phyloP scores from a whole-genome alignment of 345 rosid species.

The Eucalyptus sp. region DNA sequence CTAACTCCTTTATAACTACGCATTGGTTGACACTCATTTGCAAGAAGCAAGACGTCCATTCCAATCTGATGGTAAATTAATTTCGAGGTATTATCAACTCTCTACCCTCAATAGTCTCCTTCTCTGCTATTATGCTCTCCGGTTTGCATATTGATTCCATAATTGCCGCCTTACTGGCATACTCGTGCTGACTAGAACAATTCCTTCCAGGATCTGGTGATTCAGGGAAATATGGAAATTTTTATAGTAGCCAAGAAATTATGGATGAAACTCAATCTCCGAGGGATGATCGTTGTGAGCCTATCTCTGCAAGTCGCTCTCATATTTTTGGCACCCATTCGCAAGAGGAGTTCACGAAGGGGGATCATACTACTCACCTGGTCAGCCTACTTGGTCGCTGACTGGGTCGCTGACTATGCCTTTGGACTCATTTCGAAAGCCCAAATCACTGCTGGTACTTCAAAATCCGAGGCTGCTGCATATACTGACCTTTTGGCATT shows the following conservation, averaged over 20 bases:
- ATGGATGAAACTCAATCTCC: conserved; percentile 45
- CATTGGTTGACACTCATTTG: neutral
- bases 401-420: conserved; percentile 38
- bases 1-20: neutral
- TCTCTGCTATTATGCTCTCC: neutral
- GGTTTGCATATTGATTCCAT: neutral
- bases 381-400: conserved; percentile 44
- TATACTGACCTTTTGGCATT: neutral
- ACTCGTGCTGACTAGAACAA: neutral
- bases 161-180: neutral
- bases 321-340: conserved; percentile 15
- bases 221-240: neutral
- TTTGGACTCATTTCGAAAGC: conserved; percentile 41
- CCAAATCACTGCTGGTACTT: conserved; percentile 31
- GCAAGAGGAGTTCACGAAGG: neutral
- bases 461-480: conserved; percentile 33
- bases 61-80: neutral
- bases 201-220: neutral
- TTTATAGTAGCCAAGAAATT: neutral
- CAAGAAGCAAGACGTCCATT: neutral
- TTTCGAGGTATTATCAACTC: neutral
- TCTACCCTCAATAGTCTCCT: neutral
- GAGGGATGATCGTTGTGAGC: conserved; percentile 32
- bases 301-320: conserved; percentile 36
- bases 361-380: conserved; percentile 19